phyloP scores from a whole-genome alignment of 495 filamentous ascomycete species.

The Xylaria curta region DNA sequence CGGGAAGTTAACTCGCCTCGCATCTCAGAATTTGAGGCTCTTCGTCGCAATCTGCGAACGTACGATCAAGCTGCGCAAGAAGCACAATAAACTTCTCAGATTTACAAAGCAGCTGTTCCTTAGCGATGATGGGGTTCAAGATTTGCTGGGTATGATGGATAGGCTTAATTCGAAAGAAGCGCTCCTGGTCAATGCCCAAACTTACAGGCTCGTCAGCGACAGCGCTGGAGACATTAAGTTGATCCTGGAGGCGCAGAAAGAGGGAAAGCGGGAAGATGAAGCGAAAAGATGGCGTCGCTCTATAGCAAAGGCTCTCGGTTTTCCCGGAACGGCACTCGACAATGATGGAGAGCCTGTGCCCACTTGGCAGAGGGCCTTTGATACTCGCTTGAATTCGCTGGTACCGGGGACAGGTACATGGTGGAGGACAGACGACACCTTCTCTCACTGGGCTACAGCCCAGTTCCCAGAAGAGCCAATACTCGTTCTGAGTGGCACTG shows the following conservation, averaged over 20 bases:
- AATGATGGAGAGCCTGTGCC: constrained; percentile 44
- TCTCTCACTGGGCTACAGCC: constrained; percentile 40
- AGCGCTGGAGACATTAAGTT: constrained; percentile 42
- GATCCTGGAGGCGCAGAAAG: constrained; percentile 42
- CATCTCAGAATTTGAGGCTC: constrained; percentile 48
- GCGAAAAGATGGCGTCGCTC: constrained; percentile 40
- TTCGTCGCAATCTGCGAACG: constrained; percentile 52
- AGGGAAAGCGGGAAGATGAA: constrained; percentile 46
- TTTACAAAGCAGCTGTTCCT: constrained; percentile 48
- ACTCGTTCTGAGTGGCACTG: constrained; percentile 42
- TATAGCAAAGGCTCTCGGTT: constrained; percentile 43
- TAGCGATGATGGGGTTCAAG: constrained; percentile 46
- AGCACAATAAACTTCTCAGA: constrained; percentile 38
- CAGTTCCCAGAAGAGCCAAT: constrained; percentile 32
- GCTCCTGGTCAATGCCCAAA: constrained; percentile 46
- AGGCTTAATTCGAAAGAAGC: constrained; percentile 45
- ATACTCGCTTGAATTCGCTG: constrained; percentile 43
- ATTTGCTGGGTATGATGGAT: constrained; percentile 47
- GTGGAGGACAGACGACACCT: constrained; percentile 39
- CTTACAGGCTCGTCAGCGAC: constrained; percentile 46
- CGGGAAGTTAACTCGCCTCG: constrained; percentile 44
- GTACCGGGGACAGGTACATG: constrained; percentile 45
- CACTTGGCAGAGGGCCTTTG: constrained; percentile 45
- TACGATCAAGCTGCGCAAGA: constrained; percentile 46
- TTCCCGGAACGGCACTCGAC: constrained; percentile 43